These are phyloP conservation scores for Zhuliangozyma parablackwelliae DNA, from an alignment of 1,139 yeast genomes.

Conservation along the genomic window DNA sequence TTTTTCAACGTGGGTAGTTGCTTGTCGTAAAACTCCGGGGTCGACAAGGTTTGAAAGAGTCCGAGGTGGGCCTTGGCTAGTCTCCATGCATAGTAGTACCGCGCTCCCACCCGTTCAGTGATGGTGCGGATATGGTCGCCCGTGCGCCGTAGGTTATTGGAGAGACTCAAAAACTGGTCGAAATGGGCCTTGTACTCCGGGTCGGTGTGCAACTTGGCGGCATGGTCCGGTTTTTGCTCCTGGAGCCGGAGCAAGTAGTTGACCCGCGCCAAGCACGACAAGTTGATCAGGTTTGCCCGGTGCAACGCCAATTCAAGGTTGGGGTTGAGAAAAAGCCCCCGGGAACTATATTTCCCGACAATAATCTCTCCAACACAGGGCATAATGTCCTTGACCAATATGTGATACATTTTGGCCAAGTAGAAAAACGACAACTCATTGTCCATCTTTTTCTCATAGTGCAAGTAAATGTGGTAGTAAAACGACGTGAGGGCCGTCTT, in stretches of 20 bases:
- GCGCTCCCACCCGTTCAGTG: conserved; percentile 18
- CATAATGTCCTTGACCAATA: conserved; percentile 20
- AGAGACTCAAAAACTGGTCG: conserved; percentile 5
- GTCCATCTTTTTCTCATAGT: conserved; percentile 25
- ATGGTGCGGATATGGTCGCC: conserved; percentile 9
- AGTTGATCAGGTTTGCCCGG: conserved; percentile 19
- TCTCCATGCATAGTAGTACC: conserved; percentile 53
- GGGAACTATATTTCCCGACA: conserved; percentile 15
- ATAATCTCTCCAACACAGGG: conserved; percentile 23
- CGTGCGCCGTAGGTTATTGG: conserved; percentile 6
- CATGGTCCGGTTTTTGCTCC: conserved; percentile 14
- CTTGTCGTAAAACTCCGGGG: conserved; percentile 17
- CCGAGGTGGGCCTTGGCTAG: conserved; percentile 25
- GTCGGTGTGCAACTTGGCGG: conserved; percentile 9
- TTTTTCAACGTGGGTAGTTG: conserved; percentile 5
- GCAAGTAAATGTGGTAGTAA: conserved; percentile 26
- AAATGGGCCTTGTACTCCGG: conserved; percentile 11
- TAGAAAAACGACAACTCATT: conserved; percentile 22
- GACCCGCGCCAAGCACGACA: conserved; percentile 22
- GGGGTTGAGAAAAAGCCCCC: conserved; percentile 25
- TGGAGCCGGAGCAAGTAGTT: conserved; percentile 13
- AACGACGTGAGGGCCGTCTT: conserved; percentile 23
- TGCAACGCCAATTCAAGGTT: conserved; percentile 21
- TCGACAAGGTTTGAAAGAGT: conserved; percentile 16
- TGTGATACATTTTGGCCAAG: conserved; percentile 20